Percentiles rank a stretch among this genome's conserved stretches.
These are phyloP conservation scores for Ananas comosus DNA, from an alignment of 176 grass and related monocot species.

Conservation along the genomic window DNA sequence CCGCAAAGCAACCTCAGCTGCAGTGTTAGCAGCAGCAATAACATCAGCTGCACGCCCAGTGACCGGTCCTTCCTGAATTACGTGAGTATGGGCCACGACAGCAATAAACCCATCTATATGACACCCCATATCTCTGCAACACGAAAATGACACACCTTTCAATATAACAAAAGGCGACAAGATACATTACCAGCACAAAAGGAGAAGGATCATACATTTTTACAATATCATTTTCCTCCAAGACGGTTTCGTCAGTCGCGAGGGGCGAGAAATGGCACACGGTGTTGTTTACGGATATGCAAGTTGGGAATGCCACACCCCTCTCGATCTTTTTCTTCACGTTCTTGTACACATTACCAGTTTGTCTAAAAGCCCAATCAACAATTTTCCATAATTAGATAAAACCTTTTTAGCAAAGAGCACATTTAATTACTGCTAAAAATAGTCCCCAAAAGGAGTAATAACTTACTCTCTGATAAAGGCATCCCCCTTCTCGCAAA, in stretches of 20 bases:
- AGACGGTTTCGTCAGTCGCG: constrained; percentile 56
- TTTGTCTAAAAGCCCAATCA: constrained; percentile 40
- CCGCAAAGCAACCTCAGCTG: constrained; percentile 82
- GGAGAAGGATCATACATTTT: constrained; percentile 65
- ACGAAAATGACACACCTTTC: constrained; percentile 6
- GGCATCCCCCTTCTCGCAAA: constrained; percentile 82
- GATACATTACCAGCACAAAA: constrained; percentile 1
- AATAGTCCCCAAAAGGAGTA: neutral
- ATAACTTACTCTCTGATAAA: constrained; percentile 78
- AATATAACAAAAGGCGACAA: neutral
- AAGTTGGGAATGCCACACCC: constrained; percentile 92
- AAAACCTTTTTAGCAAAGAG: constrained; percentile 9
- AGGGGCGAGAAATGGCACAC: constrained; percentile 96
- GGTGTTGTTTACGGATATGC: constrained; percentile 84
- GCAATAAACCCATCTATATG: constrained; percentile 99
- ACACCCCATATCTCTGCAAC: constrained; percentile 84
- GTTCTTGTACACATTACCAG: constrained; percentile 91
- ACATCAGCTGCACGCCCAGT: constrained; percentile 83
- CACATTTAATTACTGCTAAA: neutral
- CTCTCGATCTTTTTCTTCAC: constrained; percentile 96
- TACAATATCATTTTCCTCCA: constrained; percentile 90
- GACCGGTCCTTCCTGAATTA: constrained; percentile 56
- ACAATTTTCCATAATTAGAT: constrained; percentile 17
- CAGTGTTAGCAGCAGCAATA: constrained; percentile 84
- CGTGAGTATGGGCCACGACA: constrained; percentile 90